Evolutionary conservation across 208 protist species (phyloP).

Genomic region (Giardia muris): DNA sequence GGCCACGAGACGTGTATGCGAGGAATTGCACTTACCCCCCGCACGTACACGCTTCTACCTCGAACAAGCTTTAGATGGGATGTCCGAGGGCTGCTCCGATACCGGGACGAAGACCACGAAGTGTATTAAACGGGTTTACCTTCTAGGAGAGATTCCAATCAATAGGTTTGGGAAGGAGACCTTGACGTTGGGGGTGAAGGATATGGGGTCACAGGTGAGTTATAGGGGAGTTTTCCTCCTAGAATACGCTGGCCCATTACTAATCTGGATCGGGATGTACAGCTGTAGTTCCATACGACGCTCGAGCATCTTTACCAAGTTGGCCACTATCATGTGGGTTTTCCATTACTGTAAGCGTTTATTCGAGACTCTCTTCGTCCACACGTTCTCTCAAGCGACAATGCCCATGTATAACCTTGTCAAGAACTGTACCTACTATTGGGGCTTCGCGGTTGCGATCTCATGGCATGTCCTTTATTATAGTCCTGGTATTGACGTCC

Average conservation of each 20-base stretch:
- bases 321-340: conserved; percentile 57
- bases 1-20: no score
- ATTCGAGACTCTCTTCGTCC: conserved; percentile 73
- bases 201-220: conserved; percentile 68
- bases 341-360: conserved; percentile 73
- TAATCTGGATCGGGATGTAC: conserved; percentile 64
- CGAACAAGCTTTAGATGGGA: not conserved
- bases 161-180: not conserved
- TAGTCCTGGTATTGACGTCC: conserved; percentile 4
- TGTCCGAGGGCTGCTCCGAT: not conserved
- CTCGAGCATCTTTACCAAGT: not conserved
- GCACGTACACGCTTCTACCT: no score
- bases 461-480: not conserved
- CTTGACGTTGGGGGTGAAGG: conserved; percentile 56
- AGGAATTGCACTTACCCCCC: no score
- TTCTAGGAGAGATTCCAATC: not conserved
- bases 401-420: conserved; percentile 76
- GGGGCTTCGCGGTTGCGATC: conserved; percentile 52
- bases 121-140: not conserved
- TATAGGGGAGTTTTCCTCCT: conserved; percentile 72
- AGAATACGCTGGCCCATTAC: conserved; percentile 69
- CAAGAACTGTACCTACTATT: conserved; percentile 81
- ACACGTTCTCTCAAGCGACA: conserved; percentile 69
- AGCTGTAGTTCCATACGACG: conserved; percentile 51
- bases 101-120: not conserved